Evolutionary conservation across 2,329 filamentous ascomycete genomes (phyloP), one percentile per base, ranked within the genome.

Genomic region (Pseudophaeomoniella oleicola): DNA sequence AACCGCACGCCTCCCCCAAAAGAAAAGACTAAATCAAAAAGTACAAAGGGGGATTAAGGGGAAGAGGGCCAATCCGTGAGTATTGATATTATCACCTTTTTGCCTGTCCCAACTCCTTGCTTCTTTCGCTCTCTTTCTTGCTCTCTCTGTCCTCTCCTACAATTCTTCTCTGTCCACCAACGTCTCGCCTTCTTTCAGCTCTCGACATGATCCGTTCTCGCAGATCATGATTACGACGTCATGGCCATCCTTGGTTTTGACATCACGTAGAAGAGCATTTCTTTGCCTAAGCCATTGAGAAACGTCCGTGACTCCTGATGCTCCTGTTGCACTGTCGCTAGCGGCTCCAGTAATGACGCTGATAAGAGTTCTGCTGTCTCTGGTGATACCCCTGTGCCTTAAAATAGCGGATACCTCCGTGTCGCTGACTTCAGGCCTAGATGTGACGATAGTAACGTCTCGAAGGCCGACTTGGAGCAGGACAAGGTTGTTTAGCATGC

Each of bases 401-500:
- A 27, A 27, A 27, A 27, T 27, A 27, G 22, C 22, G n/a, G 22
- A 27, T 6, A 27, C 22, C n/a, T 27, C 22, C n/a, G 6, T n/a
- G 6, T n/a, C 22, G n/a, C 9, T 27, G 22, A 27, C n/a, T 6
- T 27, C n/a, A 9, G 22, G 22, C n/a, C 9, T 27, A 6, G 22
- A 27, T 9, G 22, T 27, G n/a, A 27, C 22, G 6, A 46, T 61
- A 6, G 78, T 68, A 2, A 75, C 53, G 13, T 69, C 69, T 37
- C 69, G 69, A 2, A 77, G 69, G 0, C 86, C 86, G 3, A 93
- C 58, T 40, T 79, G 72, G 3, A 78, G 73, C 1, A 77, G 74
- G 6, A 94, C 83, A 2, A 96, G 74, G 0, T 72, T 72, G 3
- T 75, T 72, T 48, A 96, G 67, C 47, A 96, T 67, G 3, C 81